A percentile compares a stretch with the other conserved stretches of the same genome.
Conservation (phyloP, 768 basidiomycete genomes). For the Termitomyces bulborhizus region DNA sequence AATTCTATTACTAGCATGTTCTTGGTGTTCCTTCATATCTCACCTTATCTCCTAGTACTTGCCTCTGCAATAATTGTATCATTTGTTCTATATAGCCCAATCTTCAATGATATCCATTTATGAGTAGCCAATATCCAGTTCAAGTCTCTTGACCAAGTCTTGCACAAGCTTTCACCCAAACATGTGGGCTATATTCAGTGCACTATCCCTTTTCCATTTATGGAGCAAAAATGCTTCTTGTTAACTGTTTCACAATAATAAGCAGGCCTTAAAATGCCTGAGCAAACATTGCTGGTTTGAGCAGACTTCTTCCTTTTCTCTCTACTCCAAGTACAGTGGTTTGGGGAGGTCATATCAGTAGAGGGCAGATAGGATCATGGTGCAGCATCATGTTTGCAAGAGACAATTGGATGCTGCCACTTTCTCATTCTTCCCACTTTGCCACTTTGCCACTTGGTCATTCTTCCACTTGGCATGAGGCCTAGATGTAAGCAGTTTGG, state of each 20-base stretch:
- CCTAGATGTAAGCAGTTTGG: no score
- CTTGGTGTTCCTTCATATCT: not conserved
- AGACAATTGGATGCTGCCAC: no score
- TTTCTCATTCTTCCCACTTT: no score
- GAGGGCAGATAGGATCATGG: no score
- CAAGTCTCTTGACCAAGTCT: not conserved
- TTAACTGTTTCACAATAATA: not conserved
- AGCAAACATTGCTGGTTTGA: not conserved
- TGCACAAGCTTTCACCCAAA: not conserved
- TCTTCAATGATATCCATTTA: not conserved
- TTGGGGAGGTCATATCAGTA: no score
- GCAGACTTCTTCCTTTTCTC: not conserved
- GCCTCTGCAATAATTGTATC: not conserved
- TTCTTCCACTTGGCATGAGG: no score
- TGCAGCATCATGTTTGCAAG: no score
- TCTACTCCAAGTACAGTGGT: no score
- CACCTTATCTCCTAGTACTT: not conserved
- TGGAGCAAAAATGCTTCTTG: not conserved
- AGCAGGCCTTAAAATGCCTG: not conserved
- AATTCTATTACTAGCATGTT: not conserved
- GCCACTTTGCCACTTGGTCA: no score
- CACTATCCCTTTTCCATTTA: not conserved
- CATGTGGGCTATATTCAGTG: not conserved
- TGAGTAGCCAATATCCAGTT: slow-evolving; percentile 1
- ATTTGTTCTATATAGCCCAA: not conserved